These are phyloP conservation scores for Cymbidium sinense DNA, from an alignment of 106 monocot species.

Conservation along the genomic window DNA sequence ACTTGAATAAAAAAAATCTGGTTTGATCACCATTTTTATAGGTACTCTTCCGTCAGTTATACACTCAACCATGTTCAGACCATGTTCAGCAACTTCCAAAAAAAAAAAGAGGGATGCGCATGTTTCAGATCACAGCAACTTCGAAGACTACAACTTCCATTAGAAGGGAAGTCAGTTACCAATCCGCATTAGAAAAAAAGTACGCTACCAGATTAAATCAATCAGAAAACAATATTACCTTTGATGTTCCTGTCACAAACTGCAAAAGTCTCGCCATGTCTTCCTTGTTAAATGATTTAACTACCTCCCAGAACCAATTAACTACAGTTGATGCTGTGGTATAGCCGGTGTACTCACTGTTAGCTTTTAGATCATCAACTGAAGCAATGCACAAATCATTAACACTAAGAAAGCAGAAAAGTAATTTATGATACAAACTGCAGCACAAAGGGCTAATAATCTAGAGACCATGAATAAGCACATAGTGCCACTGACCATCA, in stretches of 20 bases:
- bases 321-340: constrained; percentile 44
- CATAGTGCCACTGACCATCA: constrained; percentile 36
- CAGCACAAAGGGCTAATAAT: not conserved
- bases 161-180: not conserved
- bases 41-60: no score
- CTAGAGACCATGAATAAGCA: not conserved
- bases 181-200: not conserved
- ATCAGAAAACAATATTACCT: constrained; percentile 23
- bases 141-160: not conserved
- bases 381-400: not conserved
- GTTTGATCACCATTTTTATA: no score
- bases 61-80: no score
- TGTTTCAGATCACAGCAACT: not conserved
- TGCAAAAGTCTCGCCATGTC: constrained; percentile 68
- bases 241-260: constrained; percentile 80
- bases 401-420: not conserved
- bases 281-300: constrained; percentile 68
- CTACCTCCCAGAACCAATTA: constrained; percentile 79
- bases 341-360: constrained; percentile 71
- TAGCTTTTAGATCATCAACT: constrained; percentile 72
- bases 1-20: no score
- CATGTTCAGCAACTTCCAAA: not conserved
- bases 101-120: not conserved
- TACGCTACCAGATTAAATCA: not conserved
- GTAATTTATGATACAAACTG: no score